Evolutionary conservation across 2,329 filamentous ascomycete genomes (phyloP), one percentile per base, ranked within the genome.

Genomic region (Ophiocordyceps camponoti-floridani): DNA sequence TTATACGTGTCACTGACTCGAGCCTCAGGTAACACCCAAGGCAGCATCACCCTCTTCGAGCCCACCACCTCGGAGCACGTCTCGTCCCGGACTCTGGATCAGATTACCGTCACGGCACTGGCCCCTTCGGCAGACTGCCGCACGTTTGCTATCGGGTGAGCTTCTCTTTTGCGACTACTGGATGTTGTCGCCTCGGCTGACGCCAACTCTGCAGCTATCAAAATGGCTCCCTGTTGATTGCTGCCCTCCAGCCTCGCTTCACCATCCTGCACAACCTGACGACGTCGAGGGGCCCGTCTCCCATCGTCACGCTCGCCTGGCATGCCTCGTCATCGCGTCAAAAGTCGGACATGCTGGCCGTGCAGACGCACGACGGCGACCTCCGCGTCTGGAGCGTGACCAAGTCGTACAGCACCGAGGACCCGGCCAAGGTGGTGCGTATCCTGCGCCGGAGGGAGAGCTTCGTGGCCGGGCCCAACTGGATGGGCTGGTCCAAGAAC

Each of bases 401-500:
- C 18, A 98, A 96, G 62, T 75, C 73, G 47, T 68, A 81, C 59
- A 71, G 79, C 58, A 62, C 73, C 53, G 77, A 73, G 42, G 83
- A 94, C 52, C 72, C 81, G 16, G 88, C 88, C 33, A 89, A 88
- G 56, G 83, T 95, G 8, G 93, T 96, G 47, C 75, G 91, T 49
- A 80, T 93, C 27, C 66, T 98, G 43, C 89, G 85, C 59, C 74
- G 84, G 53, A 79, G 79, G 8, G 87, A 94, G 48, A 79, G 79
- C 51, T 79, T 74, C 51, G 67, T 77, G 31, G 65, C 77, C 3
- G 86, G 86, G 1, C 82, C 84, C 35, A 94, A 94, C 58, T 98
- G 91, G 91, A 88, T 95, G 70, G 83, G 79, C 18, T 98, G 91
- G 91, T 96, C 91, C 0, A 96, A 95, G 65, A 96, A 94, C 65